Conservation (phyloP, 2,329 filamentous ascomycete genomes). For the Clonostachys chloroleuca region DNA sequence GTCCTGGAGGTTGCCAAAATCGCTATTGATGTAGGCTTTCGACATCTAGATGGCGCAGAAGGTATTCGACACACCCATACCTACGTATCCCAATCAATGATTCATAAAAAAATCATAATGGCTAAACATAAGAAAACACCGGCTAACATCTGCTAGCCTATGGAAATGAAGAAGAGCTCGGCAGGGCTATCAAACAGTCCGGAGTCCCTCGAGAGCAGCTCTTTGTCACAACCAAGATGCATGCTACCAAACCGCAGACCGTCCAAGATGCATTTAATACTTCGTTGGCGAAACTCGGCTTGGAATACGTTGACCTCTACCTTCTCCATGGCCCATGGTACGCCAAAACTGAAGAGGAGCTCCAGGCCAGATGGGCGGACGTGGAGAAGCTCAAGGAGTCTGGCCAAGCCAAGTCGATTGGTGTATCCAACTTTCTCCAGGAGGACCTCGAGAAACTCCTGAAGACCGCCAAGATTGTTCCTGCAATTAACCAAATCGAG, state of each 20-base stretch:
- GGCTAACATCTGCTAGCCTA: slow-evolving; percentile 38
- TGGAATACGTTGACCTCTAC: slow-evolving; percentile 72
- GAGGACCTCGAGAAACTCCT: slow-evolving; percentile 51
- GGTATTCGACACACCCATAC: slow-evolving; percentile 27
- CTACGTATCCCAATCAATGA: no score
- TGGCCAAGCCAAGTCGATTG: slow-evolving; percentile 65
- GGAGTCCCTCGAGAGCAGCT: slow-evolving; percentile 62
- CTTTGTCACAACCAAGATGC: slow-evolving; percentile 62
- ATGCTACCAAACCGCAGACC: slow-evolving; percentile 28
- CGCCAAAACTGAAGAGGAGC: slow-evolving; percentile 37
- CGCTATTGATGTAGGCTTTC: slow-evolving; percentile 66
- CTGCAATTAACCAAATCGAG: slow-evolving; percentile 78
- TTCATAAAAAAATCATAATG: not conserved
- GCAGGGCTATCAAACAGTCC: slow-evolving; percentile 63
- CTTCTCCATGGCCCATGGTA: slow-evolving; percentile 57
- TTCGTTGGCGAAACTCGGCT: slow-evolving; percentile 60
- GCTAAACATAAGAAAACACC: not conserved
- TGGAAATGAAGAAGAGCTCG: slow-evolving; percentile 65
- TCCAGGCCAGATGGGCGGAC: slow-evolving; percentile 57
- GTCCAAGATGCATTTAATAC: slow-evolving; percentile 47
- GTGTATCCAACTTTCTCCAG: slow-evolving; percentile 70
- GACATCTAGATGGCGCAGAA: slow-evolving; percentile 73
- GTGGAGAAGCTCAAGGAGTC: slow-evolving; percentile 62
- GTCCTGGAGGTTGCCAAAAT: slow-evolving; percentile 44
- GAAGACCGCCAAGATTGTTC: slow-evolving; percentile 54